Evolutionary conservation across 768 basidiomycete species (phyloP).

Genomic region (Rhodosporidiobolus sp.): DNA sequence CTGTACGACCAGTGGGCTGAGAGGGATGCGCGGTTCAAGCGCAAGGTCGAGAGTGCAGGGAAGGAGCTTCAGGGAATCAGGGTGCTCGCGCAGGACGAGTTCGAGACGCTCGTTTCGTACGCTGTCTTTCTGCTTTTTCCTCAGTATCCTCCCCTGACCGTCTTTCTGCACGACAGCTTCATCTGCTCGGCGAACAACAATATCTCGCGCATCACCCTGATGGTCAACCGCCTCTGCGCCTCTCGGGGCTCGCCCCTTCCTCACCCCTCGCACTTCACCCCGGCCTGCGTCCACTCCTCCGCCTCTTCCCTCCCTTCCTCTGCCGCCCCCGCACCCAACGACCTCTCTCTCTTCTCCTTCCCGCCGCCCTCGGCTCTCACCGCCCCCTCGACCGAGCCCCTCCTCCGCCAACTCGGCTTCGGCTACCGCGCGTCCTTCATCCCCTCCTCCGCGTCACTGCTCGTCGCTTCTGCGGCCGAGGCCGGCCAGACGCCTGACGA

Average conservation of each 20-base stretch:
- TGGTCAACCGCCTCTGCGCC: slow-evolving; percentile 78
- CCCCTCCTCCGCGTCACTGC: slow-evolving; percentile 73
- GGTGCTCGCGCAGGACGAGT: slow-evolving; percentile 86
- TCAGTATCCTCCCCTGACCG: background rate
- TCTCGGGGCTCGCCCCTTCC: slow-evolving; percentile 71
- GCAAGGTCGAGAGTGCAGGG: slow-evolving; percentile 50
- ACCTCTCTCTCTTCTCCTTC: slow-evolving; percentile 67
- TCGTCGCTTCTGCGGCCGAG: slow-evolving; percentile 53
- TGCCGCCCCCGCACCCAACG: slow-evolving; percentile 45
- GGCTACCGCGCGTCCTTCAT: slow-evolving; percentile 93
- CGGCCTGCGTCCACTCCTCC: slow-evolving; percentile 55
- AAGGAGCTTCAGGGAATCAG: slow-evolving; percentile 73
- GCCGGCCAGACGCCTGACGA: slow-evolving; percentile 11
- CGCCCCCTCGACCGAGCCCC: slow-evolving; percentile 58
- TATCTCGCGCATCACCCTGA: slow-evolving; percentile 86
- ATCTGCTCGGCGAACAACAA: slow-evolving; percentile 98
- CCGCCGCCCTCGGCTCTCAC: slow-evolving; percentile 71
- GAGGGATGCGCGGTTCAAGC: slow-evolving; percentile 68
- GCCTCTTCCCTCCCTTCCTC: slow-evolving; percentile 62
- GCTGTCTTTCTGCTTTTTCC: slow-evolving; percentile 47
- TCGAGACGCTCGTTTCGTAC: slow-evolving; percentile 91
- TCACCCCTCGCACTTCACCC: slow-evolving; percentile 23
- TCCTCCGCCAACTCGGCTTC: slow-evolving; percentile 79
- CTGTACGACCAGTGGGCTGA: slow-evolving; percentile 74
- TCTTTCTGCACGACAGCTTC: slow-evolving; percentile 56